Conservation (phyloP, 2,329 filamentous ascomycete genomes). For the Cytospora piceicola region DNA sequence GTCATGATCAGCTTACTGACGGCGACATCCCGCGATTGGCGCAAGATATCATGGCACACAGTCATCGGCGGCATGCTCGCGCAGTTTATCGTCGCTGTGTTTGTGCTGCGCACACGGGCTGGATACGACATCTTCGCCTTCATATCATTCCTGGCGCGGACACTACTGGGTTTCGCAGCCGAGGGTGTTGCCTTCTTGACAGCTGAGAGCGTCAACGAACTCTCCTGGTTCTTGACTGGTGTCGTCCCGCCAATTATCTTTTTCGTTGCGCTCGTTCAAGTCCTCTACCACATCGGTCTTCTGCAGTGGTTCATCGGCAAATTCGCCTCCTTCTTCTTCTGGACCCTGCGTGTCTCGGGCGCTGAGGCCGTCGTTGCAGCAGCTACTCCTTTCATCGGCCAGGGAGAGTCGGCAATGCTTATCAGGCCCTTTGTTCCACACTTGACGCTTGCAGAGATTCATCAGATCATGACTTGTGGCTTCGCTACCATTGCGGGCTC, state of each 20-base stretch:
- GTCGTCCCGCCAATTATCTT: constrained; percentile 95
- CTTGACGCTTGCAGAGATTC: constrained; percentile 84
- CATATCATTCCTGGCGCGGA: constrained; percentile 73
- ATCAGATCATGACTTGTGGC: constrained; percentile 90
- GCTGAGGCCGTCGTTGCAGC: constrained; percentile 93
- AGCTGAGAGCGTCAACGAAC: constrained; percentile 44
- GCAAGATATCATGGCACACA: constrained; percentile 70
- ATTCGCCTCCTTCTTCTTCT: constrained; percentile 90
- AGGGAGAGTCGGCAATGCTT: constrained; percentile 92
- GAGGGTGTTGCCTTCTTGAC: constrained; percentile 77
- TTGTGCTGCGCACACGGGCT: constrained; percentile 78
- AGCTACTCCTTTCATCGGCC: constrained; percentile 90
- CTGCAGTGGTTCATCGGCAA: constrained; percentile 90
- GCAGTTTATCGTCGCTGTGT: constrained; percentile 87
- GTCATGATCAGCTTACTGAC: constrained; percentile 73
- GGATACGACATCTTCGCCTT: constrained; percentile 94
- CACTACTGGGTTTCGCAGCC: constrained; percentile 75
- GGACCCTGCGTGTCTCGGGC: constrained; percentile 82
- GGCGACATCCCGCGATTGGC: constrained; percentile 71
- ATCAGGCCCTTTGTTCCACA: constrained; percentile 85
- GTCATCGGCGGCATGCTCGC: constrained; percentile 87
- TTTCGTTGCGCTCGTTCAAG: constrained; percentile 90
- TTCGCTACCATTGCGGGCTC: constrained; percentile 92
- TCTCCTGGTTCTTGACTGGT: constrained; percentile 71
- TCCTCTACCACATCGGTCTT: constrained; percentile 78